phyloP scores from a whole-genome alignment of 129 eudicot genomes.

The Escallonia herrerae region DNA sequence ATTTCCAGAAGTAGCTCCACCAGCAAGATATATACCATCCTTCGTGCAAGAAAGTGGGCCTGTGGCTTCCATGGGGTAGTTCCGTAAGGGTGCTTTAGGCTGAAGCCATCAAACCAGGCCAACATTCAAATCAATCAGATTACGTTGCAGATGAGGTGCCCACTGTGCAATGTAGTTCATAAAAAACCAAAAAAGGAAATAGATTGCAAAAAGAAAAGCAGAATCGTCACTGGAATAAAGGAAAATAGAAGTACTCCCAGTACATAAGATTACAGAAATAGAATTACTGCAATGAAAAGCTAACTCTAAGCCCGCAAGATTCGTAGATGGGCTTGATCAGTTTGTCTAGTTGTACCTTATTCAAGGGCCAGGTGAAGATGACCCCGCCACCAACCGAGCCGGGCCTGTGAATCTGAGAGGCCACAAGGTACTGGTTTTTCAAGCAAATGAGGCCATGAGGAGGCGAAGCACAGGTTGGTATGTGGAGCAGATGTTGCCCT shows the following conservation, averaged over 20 bases:
- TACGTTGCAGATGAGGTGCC: not conserved
- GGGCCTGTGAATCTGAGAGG: constrained; percentile 42
- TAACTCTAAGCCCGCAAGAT: no score
- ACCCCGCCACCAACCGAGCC: constrained; percentile 43
- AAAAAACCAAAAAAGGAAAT: no score
- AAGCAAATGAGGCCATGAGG: constrained; percentile 31
- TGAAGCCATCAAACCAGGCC: constrained; percentile 4
- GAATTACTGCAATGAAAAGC: no score
- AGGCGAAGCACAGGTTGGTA: constrained; percentile 41
- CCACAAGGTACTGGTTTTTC: constrained; percentile 30
- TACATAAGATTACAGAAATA: no score
- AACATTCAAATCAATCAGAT: constrained; percentile 1
- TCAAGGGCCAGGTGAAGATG: constrained; percentile 47
- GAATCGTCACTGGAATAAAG: no score
- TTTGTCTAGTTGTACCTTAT: constrained; percentile 18
- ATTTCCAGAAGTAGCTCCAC: constrained; percentile 47
- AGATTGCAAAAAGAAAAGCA: no score
- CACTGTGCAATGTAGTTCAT: no score
- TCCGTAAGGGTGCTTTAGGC: constrained; percentile 32
- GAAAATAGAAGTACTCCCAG: no score
- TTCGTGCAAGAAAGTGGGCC: constrained; percentile 37
- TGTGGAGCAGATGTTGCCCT: constrained; percentile 33
- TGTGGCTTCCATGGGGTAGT: constrained; percentile 33
- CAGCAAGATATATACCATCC: constrained; percentile 45
- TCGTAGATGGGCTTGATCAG: no score